Percentiles rank a stretch among this genome's conserved stretches.
Conservation (phyloP, 139 green algal species). For the Coccomyxa sp. region DNA sequence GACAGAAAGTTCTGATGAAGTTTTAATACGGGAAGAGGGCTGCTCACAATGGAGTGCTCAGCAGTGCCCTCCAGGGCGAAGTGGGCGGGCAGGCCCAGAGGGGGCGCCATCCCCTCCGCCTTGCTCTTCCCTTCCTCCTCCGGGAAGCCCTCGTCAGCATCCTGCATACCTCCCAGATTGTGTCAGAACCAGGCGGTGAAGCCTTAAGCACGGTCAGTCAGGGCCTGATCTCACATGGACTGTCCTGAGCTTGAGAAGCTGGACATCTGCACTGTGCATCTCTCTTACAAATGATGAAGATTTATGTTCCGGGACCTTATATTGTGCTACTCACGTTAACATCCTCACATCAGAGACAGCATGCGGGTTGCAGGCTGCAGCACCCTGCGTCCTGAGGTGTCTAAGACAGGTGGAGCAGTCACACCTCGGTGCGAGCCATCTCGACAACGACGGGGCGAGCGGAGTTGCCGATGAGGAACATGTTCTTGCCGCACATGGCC, state of each 20-base stretch:
- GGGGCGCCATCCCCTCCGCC: background rate
- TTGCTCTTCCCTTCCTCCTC: background rate
- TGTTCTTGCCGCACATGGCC: constrained; percentile 1
- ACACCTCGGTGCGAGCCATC: background rate
- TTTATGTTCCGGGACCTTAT: background rate
- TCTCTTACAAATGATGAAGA: background rate
- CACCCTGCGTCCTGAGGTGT: no score
- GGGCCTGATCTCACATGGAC: background rate
- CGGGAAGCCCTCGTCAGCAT: background rate
- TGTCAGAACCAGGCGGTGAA: background rate
- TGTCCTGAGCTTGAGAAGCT: background rate
- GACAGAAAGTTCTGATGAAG: no score
- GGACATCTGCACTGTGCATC: background rate
- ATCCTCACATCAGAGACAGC: background rate
- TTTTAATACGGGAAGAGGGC: background rate
- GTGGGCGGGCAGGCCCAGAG: background rate
- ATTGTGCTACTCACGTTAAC: background rate
- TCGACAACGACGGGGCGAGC: background rate
- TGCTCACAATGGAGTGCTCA: constrained; percentile 3
- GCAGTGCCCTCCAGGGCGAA: background rate
- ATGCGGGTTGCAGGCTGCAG: background rate
- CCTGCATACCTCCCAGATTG: no score
- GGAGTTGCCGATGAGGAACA: constrained; percentile 1
- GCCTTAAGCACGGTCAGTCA: background rate
- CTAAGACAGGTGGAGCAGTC: background rate